These are phyloP conservation scores for Xylaria sp. DNA, from an alignment of 2,329 filamentous ascomycete genomes.

Conservation along the genomic window DNA sequence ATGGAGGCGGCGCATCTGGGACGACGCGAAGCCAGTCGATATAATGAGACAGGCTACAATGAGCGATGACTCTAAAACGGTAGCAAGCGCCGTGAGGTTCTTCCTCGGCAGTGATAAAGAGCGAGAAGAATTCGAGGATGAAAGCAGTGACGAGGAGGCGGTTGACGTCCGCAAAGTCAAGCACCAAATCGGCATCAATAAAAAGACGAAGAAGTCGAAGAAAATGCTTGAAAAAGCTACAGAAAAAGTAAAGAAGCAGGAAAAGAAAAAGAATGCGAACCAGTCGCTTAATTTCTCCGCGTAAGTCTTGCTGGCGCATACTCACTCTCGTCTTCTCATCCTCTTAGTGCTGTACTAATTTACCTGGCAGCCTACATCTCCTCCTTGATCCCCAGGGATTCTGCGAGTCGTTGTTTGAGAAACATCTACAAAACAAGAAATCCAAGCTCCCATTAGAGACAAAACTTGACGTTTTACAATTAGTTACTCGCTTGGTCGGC, in stretches of 20 bases:
- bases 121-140: slow-evolving; percentile 90
- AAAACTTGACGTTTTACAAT: slow-evolving; percentile 87
- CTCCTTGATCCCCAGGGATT: slow-evolving; percentile 95
- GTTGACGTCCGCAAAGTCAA: slow-evolving; percentile 82
- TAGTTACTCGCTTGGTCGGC: slow-evolving; percentile 90
- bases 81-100: slow-evolving; percentile 87
- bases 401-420: slow-evolving; percentile 87
- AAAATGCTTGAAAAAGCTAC: slow-evolving; percentile 83
- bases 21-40: slow-evolving; percentile 92
- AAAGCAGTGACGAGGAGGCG: slow-evolving; percentile 83
- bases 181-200: slow-evolving; percentile 91
- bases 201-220: slow-evolving; percentile 91
- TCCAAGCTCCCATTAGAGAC: slow-evolving; percentile 87
- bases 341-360: slow-evolving; percentile 15
- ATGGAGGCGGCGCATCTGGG: slow-evolving; percentile 97
- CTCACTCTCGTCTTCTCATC: neutral
- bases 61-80: slow-evolving; percentile 91
- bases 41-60: slow-evolving; percentile 96
- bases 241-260: slow-evolving; percentile 81
- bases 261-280: slow-evolving; percentile 87
- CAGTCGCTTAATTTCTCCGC: slow-evolving; percentile 96
- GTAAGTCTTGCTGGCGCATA: slow-evolving; percentile 20
- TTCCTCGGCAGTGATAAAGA: slow-evolving; percentile 97
- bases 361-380: slow-evolving; percentile 71
- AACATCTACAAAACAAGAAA: slow-evolving; percentile 89